Evolutionary conservation across 1,284 basidiomycete species (phyloP), one percentile per base, ranked within the genome.

Genomic region (Chalciporus sp.): DNA sequence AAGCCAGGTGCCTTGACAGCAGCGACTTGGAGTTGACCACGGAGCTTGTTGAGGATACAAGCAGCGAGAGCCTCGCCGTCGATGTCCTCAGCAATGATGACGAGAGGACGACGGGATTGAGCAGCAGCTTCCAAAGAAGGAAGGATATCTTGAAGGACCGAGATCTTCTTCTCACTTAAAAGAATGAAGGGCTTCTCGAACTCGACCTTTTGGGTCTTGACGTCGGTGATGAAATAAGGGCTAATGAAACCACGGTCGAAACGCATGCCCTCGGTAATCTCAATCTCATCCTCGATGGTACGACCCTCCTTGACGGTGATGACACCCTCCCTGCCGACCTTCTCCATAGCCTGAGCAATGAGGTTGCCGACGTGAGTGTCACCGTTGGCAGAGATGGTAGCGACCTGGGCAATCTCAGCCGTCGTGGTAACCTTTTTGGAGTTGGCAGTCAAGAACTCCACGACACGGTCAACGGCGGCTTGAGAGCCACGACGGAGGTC

Each of bases 261-360:
- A 68, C 95, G 88, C 96, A 98, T 99, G 72, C 96, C 96, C 78
- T 99, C 96, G 29, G 96, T 98, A 70, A 99, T 95, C 75, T 99
- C 96, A 71, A 98, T 98, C 78, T 98, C 91, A 72, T 99, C 96
- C 67, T 98, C 94, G 62, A 96, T 96, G 12, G 96, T 98, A 61
- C 90, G 87, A 52, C 96, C 96, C 76, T 98, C 96, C 82, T 97
- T 98, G 74, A 99, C 95, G 57, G 96, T 99, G 80, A 99, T 98
- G 71, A 98, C 96, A 74, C 96, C 96, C 77, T 99, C 96, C 80
- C 98, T 98, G 72, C 96, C 96, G 59, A 98, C 96, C 76, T 98
- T 98, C 78, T 98, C 96, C 96, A 98, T 98, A 3, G 96, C 96
- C 70, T 95, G 94, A n/a, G 96, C 95, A 74, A 98, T 98, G 68